phyloP scores from a whole-genome alignment of 306 rosid species.

The Dicorynia guianensis region DNA sequence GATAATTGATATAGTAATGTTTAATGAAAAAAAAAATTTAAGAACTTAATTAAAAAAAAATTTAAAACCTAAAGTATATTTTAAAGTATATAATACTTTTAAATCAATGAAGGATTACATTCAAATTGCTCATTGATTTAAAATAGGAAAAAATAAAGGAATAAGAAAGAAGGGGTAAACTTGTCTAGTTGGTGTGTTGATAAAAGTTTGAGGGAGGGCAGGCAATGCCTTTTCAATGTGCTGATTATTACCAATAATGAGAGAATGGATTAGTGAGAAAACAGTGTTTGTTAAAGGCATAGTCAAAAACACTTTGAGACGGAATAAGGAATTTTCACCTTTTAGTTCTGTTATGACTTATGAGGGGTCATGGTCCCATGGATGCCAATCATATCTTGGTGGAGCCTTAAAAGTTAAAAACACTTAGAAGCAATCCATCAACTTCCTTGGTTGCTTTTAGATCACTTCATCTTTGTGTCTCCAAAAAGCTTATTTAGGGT shows the following conservation, averaged over 20 bases:
- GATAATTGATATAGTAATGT: no score
- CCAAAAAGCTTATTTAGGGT: constrained; percentile 40
- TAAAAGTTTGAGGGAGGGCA: no score
- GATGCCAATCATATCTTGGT: no score
- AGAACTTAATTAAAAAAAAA: no score
- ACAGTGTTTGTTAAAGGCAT: not conserved
- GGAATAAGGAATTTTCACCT: constrained; percentile 36
- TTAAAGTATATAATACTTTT: no score
- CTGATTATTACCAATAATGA: constrained; percentile 19
- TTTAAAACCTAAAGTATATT: no score
- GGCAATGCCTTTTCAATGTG: not conserved
- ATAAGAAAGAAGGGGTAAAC: not conserved
- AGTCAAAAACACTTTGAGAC: constrained; percentile 8
- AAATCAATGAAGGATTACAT: no score
- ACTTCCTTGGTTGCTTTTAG: constrained; percentile 46
- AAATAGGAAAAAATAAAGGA: not conserved
- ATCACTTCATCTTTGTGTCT: constrained; percentile 47
- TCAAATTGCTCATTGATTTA: no score
- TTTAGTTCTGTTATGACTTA: not conserved
- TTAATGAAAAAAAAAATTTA: no score
- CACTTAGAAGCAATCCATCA: constrained; percentile 27
- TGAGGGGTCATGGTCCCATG: not conserved
- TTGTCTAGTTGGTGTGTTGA: not conserved
- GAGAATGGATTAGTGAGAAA: constrained; percentile 9
- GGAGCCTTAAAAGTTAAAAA: no score